Evolutionary conservation across 306 rosid species (phyloP), one percentile per base, ranked within the genome.

Genomic region (Gillenia trifoliata): DNA sequence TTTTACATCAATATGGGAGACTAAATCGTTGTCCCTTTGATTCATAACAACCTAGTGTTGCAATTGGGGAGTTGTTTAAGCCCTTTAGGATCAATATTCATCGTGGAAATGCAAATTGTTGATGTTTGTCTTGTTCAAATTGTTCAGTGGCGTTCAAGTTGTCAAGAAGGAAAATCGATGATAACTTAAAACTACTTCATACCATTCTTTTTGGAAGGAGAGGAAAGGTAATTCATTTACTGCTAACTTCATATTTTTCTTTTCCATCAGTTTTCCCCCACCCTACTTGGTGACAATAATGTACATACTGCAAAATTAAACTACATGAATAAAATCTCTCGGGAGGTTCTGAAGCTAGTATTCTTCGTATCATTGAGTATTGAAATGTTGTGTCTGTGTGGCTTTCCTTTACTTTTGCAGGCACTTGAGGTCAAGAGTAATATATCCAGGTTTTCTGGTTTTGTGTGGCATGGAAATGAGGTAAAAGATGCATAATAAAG

Each of bases 391-490:
- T 55, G 52, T 79, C 26, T 49, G 41, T 55, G 2, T 19, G 25
- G 70, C 43, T 45, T 61, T 62, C 68, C 29, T 52, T 70, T 79
- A 7, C 38, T 80, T 79, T 75, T 88, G 64, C 96, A 94, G 99
- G 96, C 93, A 74, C 33, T 80, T 82, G 87, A 89, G 86, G 81
- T 95, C 81, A 95, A 95, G 90, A 88, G 87, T 79, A 92, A 95
- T 85, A 92, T 95, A 79, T 90, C 84, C 38, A 81, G 93, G 83
- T 95, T 95, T 88, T 95, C 99, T 77, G 99, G 99, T 80, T 95
- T 95, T 75, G 98, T 88, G 61, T 95, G 99, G 99, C 93, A 62
- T 78, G 93, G 82, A 71, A 88, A 89, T 80, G 92, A 95, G 96
- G 98, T 90, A 85, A 88, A 57, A 25, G 22, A 30, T 66, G 28